These are phyloP conservation scores for Antrodiella citrinella DNA, from an alignment of 768 basidiomycete species.

Conservation along the genomic window DNA sequence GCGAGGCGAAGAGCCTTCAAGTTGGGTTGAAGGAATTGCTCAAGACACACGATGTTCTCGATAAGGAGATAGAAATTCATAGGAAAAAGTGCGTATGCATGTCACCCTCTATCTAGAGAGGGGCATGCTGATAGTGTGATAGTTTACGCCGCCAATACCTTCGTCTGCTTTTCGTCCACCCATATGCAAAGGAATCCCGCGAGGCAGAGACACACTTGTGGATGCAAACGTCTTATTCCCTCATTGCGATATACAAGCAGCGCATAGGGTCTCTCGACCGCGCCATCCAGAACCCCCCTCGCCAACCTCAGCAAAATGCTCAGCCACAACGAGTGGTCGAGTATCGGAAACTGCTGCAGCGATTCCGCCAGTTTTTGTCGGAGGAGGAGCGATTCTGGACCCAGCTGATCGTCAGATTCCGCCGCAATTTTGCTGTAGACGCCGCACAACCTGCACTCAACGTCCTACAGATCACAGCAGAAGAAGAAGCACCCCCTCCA, in stretches of 20 bases:
- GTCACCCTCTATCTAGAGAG: conserved; percentile 14
- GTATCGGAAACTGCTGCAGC: conserved; percentile 75
- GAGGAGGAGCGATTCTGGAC: conserved; percentile 93
- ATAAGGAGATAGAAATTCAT: conserved; percentile 79
- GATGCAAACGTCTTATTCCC: conserved; percentile 87
- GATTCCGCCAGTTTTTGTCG: conserved; percentile 84
- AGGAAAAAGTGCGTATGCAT: conserved; percentile 68
- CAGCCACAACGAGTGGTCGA: conserved; percentile 60
- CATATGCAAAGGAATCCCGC: conserved; percentile 64
- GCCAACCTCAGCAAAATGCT: conserved; percentile 27
- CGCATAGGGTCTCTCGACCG: conserved; percentile 62
- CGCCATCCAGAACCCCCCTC: conserved; percentile 26
- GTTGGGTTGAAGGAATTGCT: conserved; percentile 70
- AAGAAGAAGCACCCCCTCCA: conserved; percentile 23
- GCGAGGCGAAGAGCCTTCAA: conserved; percentile 74
- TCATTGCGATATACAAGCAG: conserved; percentile 79
- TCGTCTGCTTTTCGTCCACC: conserved; percentile 58
- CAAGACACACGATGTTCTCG: conserved; percentile 70
- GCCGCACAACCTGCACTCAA: conserved; percentile 53
- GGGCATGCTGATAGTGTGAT: conserved; percentile 4
- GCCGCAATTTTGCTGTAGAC: conserved; percentile 60
- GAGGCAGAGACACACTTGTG: conserved; percentile 81
- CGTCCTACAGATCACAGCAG: conserved; percentile 45
- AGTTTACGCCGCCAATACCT: conserved; percentile 70
- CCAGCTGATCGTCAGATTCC: conserved; percentile 67